phyloP scores from a whole-genome alignment of 2,329 filamentous ascomycete genomes.

The Fusarium sp. region DNA sequence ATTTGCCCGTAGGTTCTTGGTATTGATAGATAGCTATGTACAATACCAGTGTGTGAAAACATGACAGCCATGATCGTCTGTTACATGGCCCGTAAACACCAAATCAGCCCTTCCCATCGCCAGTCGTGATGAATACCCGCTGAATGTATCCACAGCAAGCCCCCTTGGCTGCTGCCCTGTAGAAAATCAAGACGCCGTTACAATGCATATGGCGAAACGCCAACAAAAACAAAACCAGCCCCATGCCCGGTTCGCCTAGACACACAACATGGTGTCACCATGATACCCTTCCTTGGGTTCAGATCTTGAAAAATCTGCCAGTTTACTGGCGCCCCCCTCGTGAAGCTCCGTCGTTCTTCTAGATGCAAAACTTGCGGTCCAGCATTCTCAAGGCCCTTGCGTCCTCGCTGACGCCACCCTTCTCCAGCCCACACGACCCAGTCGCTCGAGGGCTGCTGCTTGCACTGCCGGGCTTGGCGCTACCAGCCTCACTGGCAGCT shows the following conservation, averaged over 20 bases:
- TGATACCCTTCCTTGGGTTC: not conserved
- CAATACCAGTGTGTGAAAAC: constrained; percentile 24
- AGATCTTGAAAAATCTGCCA: not conserved
- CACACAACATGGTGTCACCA: not conserved
- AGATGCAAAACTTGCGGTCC: constrained; percentile 66
- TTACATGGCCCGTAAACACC: constrained; percentile 31
- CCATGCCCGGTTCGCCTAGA: constrained; percentile 16
- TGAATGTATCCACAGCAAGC: constrained; percentile 39
- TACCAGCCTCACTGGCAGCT: constrained; percentile 58
- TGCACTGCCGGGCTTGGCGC: constrained; percentile 58
- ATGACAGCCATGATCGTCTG: constrained; percentile 20
- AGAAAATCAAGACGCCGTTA: constrained; percentile 41
- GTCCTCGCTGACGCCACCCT: constrained; percentile 69
- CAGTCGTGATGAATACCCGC: constrained; percentile 36
- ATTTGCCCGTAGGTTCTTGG: constrained; percentile 23
- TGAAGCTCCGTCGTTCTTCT: constrained; percentile 6
- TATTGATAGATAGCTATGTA: constrained; percentile 36
- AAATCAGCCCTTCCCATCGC: constrained; percentile 24
- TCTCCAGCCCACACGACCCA: constrained; percentile 44
- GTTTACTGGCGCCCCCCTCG: not conserved
- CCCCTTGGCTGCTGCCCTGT: constrained; percentile 34
- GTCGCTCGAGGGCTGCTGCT: constrained; percentile 53
- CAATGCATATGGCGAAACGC: constrained; percentile 39
- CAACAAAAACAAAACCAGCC: constrained; percentile 22
- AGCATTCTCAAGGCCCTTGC: constrained; percentile 73